Conservation (phyloP, 2,329 filamentous ascomycete genomes). For the Ascochyta lentis region DNA sequence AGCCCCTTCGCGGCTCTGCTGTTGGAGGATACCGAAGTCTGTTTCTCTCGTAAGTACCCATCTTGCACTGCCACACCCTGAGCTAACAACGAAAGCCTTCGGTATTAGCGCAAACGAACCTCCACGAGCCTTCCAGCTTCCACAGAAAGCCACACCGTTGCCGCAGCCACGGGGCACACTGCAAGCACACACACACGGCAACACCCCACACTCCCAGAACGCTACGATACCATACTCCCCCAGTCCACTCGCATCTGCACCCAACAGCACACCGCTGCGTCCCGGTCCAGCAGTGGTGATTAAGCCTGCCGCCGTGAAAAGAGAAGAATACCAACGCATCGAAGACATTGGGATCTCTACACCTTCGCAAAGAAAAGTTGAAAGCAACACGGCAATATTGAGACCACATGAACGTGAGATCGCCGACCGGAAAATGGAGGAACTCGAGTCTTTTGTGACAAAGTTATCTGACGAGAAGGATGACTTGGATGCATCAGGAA, state of each 20-base stretch:
- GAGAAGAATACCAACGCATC: conserved; percentile 50
- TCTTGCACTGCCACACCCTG: background rate
- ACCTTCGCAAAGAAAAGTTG: conserved; percentile 60
- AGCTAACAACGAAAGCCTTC: conserved; percentile 29
- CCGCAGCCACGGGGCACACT: conserved; percentile 17
- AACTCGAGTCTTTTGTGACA: conserved; percentile 72
- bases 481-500: conserved; percentile 64
- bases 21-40: conserved; percentile 51
- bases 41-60: conserved; percentile 41
- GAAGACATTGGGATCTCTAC: conserved; percentile 45
- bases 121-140: conserved; percentile 15
- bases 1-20: conserved; percentile 64
- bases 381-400: conserved; percentile 64
- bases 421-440: conserved; percentile 74
- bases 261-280: conserved; percentile 26
- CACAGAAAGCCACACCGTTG: conserved; percentile 19
- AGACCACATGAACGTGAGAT: conserved; percentile 82
- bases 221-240: conserved; percentile 21
- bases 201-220: conserved; percentile 23
- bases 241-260: conserved; percentile 21
- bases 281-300: conserved; percentile 56
- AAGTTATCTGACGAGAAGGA: conserved; percentile 81
- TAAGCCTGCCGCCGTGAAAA: conserved; percentile 52
- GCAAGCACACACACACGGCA: conserved; percentile 23
- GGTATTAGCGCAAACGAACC: conserved; percentile 18